Conservation (phyloP, 257 asterid genomes). For the Ophiorrhiza pumila region DNA sequence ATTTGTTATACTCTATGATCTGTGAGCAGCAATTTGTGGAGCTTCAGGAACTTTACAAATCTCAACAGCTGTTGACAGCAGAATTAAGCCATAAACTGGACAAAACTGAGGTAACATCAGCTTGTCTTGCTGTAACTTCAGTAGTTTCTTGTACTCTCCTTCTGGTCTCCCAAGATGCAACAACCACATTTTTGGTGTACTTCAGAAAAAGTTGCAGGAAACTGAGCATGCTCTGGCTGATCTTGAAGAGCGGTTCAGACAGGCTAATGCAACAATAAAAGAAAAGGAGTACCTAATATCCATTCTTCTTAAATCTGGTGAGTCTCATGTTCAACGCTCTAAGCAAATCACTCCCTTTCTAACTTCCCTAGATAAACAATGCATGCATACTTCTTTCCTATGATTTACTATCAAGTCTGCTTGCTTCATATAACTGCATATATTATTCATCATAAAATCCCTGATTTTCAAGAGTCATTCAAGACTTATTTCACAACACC, state of each 20-base stretch:
- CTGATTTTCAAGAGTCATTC: neutral
- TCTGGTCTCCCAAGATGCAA: conserved; percentile 21
- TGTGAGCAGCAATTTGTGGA: conserved; percentile 72
- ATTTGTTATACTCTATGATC: conserved; percentile 8
- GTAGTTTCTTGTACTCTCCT: neutral
- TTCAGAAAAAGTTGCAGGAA: conserved; percentile 84
- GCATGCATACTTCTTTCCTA: neutral
- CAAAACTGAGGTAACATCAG: conserved; percentile 57
- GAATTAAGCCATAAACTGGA: conserved; percentile 80
- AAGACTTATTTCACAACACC: neutral
- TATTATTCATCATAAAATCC: neutral
- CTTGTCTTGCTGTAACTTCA: neutral
- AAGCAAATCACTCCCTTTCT: neutral
- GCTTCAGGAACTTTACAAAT: conserved; percentile 74
- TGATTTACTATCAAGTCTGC: neutral
- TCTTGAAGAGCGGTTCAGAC: conserved; percentile 86
- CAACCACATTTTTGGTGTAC: conserved; percentile 26
- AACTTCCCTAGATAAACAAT: neutral
- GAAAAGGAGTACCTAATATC: conserved; percentile 91
- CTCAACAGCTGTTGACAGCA: conserved; percentile 73
- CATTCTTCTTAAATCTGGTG: conserved; percentile 93
- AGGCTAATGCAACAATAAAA: conserved; percentile 84
- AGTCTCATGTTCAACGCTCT: conserved; percentile 18
- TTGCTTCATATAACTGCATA: neutral
- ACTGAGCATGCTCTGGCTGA: conserved; percentile 81